A percentile compares a stretch with the other conserved stretches of the same genome.
These are phyloP conservation scores for Punctularia strigosozonata DNA, from an alignment of 768 basidiomycete species.

Conservation along the genomic window DNA sequence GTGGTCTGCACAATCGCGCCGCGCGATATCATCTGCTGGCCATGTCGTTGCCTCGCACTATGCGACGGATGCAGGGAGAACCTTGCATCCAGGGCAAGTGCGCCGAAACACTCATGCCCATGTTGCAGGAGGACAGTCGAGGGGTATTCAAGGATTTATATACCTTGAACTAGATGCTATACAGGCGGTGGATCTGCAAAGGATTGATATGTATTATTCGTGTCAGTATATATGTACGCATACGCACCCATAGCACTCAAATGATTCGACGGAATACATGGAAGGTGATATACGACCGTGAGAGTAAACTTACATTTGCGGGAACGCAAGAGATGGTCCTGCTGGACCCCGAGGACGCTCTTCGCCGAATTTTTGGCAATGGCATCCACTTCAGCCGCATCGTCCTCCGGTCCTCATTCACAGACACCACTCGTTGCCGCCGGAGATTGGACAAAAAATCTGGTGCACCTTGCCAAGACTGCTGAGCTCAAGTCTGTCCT, in stretches of 20 bases:
- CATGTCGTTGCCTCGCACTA: constrained; percentile 67
- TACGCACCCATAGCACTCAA: no score
- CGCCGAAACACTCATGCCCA: constrained; percentile 53
- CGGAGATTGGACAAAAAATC: constrained; percentile 81
- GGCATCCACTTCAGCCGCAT: not conserved
- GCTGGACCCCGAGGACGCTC: no score
- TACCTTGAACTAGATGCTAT: constrained; percentile 40
- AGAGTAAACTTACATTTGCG: no score
- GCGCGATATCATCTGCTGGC: constrained; percentile 73
- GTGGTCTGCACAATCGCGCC: constrained; percentile 63
- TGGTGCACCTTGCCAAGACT: constrained; percentile 78
- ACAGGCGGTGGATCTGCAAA: no score
- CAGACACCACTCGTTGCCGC: constrained; percentile 55
- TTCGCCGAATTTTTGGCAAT: no score
- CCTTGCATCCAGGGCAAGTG: constrained; percentile 39
- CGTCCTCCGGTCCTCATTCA: not conserved
- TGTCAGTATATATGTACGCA: no score
- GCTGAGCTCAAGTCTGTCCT: constrained; percentile 74
- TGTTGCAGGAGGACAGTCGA: constrained; percentile 45
- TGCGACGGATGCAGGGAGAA: constrained; percentile 57
- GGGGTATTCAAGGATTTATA: constrained; percentile 52
- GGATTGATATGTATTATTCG: no score
- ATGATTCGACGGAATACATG: no score
- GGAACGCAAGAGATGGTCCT: no score
- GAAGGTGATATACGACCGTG: no score